Conservation (phyloP, 768 basidiomycete species). For the Macrolepiota albuminosa region DNA sequence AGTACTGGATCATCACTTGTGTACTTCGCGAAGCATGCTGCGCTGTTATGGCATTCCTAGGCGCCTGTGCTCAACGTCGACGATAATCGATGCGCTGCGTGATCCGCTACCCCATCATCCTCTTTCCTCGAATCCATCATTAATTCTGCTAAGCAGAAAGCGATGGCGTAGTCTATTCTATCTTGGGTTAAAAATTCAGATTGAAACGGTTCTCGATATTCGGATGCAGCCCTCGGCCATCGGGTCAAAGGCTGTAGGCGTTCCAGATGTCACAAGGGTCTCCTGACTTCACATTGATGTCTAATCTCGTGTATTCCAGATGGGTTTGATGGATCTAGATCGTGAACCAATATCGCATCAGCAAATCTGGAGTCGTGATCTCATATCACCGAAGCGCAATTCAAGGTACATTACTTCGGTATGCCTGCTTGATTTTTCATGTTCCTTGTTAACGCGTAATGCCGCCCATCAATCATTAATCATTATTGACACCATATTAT, state of each 20-base stretch:
- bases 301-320: not conserved
- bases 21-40: constrained; percentile 1
- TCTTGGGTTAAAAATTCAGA: not conserved
- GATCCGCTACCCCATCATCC: constrained; percentile 10
- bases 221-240: constrained; percentile 2
- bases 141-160: constrained; percentile 2
- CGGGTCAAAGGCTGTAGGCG: not conserved
- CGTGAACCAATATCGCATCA: not conserved
- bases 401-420: not conserved
- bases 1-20: not conserved
- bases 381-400: constrained; percentile 10
- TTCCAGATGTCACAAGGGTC: constrained; percentile 10
- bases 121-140: constrained; percentile 5
- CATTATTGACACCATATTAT: constrained; percentile 4
- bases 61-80: not conserved
- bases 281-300: not conserved
- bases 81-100: not conserved
- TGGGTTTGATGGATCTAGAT: not conserved
- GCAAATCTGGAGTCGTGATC: constrained; percentile 5
- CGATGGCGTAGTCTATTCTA: not conserved
- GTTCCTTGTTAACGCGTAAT: constrained; percentile 1
- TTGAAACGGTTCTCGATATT: not conserved
- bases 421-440: not conserved
- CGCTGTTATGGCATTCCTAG: not conserved
- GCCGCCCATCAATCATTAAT: constrained; percentile 11